A percentile compares a stretch with the other conserved stretches of the same genome.
phyloP scores from a whole-genome alignment of 169 alveolate genomes.

The Plasmodium adleri region DNA sequence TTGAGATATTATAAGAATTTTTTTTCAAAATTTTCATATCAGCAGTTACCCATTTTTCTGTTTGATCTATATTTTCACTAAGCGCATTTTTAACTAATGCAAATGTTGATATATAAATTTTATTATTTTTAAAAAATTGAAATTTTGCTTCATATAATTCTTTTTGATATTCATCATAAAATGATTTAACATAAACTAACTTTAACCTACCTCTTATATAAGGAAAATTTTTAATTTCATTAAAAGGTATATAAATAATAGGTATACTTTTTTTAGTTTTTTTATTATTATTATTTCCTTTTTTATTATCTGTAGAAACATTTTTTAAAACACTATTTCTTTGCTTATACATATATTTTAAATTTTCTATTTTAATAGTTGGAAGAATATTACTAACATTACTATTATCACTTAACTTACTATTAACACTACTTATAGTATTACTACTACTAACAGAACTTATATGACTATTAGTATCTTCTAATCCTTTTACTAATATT shows the following conservation, averaged over 20 bases:
- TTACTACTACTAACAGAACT: neutral
- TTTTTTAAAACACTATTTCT: neutral
- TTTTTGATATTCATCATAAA: slow-evolving; percentile 37
- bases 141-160: slow-evolving; percentile 71
- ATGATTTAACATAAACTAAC: slow-evolving; percentile 39
- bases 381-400: neutral
- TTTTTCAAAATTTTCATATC: slow-evolving; percentile 49
- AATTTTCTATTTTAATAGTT: too few relatives aligned
- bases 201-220: slow-evolving; percentile 58
- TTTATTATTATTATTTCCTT: neutral
- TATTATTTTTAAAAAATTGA: slow-evolving; percentile 37
- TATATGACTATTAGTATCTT: neutral
- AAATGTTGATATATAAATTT: slow-evolving; percentile 61
- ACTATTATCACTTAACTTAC: slow-evolving; percentile 11
- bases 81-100: slow-evolving; percentile 49
- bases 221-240: slow-evolving; percentile 36
- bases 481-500: neutral
- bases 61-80: slow-evolving; percentile 24
- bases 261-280: slow-evolving; percentile 24
- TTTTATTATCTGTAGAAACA: neutral
- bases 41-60: slow-evolving; percentile 42
- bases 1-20: slow-evolving; percentile 46
- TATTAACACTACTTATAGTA: slow-evolving; percentile 3
- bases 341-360: neutral
- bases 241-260: slow-evolving; percentile 32